These are phyloP conservation scores for Saprolegnia diclina DNA, from an alignment of 352 stramenopile species.

Conservation along the genomic window DNA sequence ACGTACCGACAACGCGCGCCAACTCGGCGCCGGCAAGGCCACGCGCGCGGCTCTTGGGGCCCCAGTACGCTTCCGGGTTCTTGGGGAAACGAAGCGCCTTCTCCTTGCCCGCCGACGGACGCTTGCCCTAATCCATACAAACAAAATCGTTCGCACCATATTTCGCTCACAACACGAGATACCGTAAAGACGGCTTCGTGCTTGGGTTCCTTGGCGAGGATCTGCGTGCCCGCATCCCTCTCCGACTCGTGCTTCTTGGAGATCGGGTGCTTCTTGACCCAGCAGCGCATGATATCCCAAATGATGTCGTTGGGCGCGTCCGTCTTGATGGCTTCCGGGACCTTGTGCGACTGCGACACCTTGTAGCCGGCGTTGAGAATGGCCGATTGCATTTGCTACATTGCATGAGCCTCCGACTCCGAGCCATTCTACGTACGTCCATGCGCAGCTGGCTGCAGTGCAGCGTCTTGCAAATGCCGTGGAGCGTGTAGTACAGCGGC, in stretches of 20 bases:
- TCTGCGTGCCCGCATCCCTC: slow-evolving; percentile 65
- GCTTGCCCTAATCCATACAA: slow-evolving; percentile 9
- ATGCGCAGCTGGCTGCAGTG: slow-evolving; percentile 93
- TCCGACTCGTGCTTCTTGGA: slow-evolving; percentile 76
- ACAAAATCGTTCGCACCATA: not conserved
- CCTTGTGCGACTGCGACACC: slow-evolving; percentile 97
- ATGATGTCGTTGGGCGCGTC: slow-evolving; percentile 95
- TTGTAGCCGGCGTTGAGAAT: slow-evolving; percentile 95
- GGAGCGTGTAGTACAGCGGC: slow-evolving; percentile 96
- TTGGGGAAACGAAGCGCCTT: slow-evolving; percentile 91
- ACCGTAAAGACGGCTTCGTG: slow-evolving; percentile 82
- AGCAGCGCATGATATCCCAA: slow-evolving; percentile 97
- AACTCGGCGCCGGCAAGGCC: slow-evolving; percentile 32
- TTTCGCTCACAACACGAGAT: not conserved
- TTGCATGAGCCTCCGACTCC: not conserved
- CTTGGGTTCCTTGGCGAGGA: slow-evolving; percentile 79
- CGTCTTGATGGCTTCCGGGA: slow-evolving; percentile 98
- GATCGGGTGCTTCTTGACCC: slow-evolving; percentile 92
- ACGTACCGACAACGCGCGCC: slow-evolving; percentile 17
- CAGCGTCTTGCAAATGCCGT: slow-evolving; percentile 88
- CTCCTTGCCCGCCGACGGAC: slow-evolving; percentile 52
- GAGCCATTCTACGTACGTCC: slow-evolving; percentile 28
- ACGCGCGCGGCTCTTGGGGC: slow-evolving; percentile 87
- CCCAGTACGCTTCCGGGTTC: slow-evolving; percentile 96
- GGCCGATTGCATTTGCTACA: slow-evolving; percentile 87